Percentiles rank a stretch among this genome's conserved stretches.
Conservation (phyloP, 805 yeast genomes). For the Brettanomyces naardenensis region DNA sequence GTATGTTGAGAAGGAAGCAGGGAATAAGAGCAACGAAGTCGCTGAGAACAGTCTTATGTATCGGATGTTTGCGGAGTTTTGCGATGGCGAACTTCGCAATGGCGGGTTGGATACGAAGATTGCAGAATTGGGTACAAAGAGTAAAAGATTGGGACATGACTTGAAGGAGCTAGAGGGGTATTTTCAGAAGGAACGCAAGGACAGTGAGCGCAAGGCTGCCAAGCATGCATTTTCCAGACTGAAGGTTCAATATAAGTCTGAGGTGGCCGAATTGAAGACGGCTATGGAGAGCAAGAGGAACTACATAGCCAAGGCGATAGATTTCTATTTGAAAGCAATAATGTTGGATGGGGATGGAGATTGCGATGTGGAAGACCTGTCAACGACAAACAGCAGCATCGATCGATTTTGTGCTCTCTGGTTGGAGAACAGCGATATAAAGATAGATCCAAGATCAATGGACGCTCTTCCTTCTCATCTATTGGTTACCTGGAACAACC, state of each 20-base stretch:
- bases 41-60: slow-evolving; percentile 27
- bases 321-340: slow-evolving; percentile 52
- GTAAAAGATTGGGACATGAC: slow-evolving; percentile 35
- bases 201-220: slow-evolving; percentile 29
- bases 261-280: slow-evolving; percentile 35
- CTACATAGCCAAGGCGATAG: slow-evolving; percentile 42
- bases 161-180: slow-evolving; percentile 40
- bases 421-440: slow-evolving; percentile 43
- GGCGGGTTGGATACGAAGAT: slow-evolving; percentile 37
- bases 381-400: too few species aligned
- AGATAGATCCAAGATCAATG: slow-evolving; percentile 30
- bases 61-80: slow-evolving; percentile 62
- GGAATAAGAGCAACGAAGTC: slow-evolving; percentile 12
- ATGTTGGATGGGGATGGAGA: slow-evolving; percentile 27
- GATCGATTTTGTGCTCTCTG: slow-evolving; percentile 81
- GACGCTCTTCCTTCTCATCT: slow-evolving; percentile 45
- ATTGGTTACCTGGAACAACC: slow-evolving; percentile 76
- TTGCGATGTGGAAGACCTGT: slow-evolving; percentile 35
- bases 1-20: slow-evolving; percentile 44
- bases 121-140: slow-evolving; percentile 23
- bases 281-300: slow-evolving; percentile 30
- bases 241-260: slow-evolving; percentile 33
- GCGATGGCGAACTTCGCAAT: slow-evolving; percentile 54
- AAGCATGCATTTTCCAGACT: slow-evolving; percentile 43
- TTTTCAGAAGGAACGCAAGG: slow-evolving; percentile 20